These are phyloP conservation scores for Xylariaceae sp. DNA, from an alignment of 2,329 filamentous ascomycete species.

Conservation along the genomic window DNA sequence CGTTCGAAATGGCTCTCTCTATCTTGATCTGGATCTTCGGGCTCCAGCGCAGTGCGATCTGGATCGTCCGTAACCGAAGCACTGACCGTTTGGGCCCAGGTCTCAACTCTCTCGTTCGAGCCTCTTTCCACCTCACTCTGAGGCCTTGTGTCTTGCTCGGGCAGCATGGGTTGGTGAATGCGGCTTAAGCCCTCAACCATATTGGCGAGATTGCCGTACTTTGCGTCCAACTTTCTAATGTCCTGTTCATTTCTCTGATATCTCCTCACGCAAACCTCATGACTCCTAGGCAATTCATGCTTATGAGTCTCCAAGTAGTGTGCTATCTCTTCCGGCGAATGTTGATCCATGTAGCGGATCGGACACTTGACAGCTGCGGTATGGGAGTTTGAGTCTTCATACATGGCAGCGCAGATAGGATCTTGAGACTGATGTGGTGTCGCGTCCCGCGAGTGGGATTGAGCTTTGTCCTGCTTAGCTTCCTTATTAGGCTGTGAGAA, in stretches of 20 bases:
- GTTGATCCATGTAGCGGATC: slow-evolving; percentile 89
- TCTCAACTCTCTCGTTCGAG: slow-evolving; percentile 75
- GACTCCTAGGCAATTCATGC: slow-evolving; percentile 89
- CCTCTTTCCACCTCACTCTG: slow-evolving; percentile 51
- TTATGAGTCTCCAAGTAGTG: slow-evolving; percentile 95
- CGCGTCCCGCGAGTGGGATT: slow-evolving; percentile 39
- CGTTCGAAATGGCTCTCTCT: slow-evolving; percentile 80
- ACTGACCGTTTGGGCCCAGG: slow-evolving; percentile 81
- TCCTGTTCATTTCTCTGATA: slow-evolving; percentile 87
- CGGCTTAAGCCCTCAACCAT: slow-evolving; percentile 92
- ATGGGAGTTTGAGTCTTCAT: slow-evolving; percentile 60
- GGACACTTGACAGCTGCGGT: slow-evolving; percentile 71
- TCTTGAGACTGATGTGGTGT: slow-evolving; percentile 53
- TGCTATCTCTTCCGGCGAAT: slow-evolving; percentile 90
- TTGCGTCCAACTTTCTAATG: slow-evolving; percentile 86
- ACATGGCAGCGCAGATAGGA: slow-evolving; percentile 67
- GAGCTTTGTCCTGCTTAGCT: slow-evolving; percentile 39
- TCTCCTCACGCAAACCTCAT: slow-evolving; percentile 87
- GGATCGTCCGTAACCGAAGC: slow-evolving; percentile 43
- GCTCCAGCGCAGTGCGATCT: slow-evolving; percentile 44
- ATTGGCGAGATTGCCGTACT: slow-evolving; percentile 87
- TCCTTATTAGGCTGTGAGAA: slow-evolving; percentile 58
- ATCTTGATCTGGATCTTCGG: slow-evolving; percentile 54
- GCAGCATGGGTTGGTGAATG: slow-evolving; percentile 86
- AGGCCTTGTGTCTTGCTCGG: slow-evolving; percentile 54